These are phyloP conservation scores for Phytophthora idaei DNA, from an alignment of 352 stramenopile species.

Conservation along the genomic window DNA sequence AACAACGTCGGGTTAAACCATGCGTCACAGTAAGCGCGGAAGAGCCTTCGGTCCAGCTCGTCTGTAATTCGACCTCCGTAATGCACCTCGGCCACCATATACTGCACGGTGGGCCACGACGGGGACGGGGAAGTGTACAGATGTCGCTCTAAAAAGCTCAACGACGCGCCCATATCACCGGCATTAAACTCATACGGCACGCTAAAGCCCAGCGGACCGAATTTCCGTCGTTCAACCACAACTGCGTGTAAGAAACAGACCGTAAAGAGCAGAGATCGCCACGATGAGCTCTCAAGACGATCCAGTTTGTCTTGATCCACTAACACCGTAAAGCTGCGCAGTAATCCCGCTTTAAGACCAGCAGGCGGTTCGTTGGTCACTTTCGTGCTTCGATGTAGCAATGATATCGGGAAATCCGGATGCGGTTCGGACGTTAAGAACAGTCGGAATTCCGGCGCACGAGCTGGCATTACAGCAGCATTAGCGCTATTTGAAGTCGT, in stretches of 20 bases:
- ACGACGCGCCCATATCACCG: conserved; percentile 64
- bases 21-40: conserved; percentile 74
- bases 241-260: conserved; percentile 85
- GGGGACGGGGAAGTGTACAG: conserved; percentile 60
- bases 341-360: conserved; percentile 69
- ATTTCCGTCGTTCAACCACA: conserved; percentile 78
- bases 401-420: conserved; percentile 59
- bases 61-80: conserved; percentile 85
- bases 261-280: conserved; percentile 69
- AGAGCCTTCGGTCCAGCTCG: conserved; percentile 76
- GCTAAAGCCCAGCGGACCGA: conserved; percentile 70
- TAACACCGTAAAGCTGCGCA: conserved; percentile 74
- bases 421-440: conserved; percentile 81
- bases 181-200: conserved; percentile 86
- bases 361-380: conserved; percentile 82
- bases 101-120: conserved; percentile 79
- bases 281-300: conserved; percentile 63
- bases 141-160: conserved; percentile 77
- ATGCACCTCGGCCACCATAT: conserved; percentile 85
- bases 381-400: conserved; percentile 73
- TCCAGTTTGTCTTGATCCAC: conserved; percentile 85
- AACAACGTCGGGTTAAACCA: conserved; percentile 76
- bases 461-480: conserved; percentile 3
- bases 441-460: conserved; percentile 61
- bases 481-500: conserved; percentile 10